Evolutionary conservation across 1,284 basidiomycete species (phyloP).

Genomic region (Tylopilus sp.): DNA sequence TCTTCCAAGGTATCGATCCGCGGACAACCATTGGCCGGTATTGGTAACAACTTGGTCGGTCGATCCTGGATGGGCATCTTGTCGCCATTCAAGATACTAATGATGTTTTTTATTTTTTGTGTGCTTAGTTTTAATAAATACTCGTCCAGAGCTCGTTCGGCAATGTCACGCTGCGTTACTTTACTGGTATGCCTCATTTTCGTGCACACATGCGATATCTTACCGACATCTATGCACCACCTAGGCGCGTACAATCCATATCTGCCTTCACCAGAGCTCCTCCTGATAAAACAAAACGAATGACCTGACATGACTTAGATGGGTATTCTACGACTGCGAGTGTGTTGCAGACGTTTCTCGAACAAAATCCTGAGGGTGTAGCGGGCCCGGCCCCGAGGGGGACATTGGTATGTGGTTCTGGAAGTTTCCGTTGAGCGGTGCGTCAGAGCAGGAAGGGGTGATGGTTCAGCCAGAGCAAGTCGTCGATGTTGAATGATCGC

Average conservation of each 20-base stretch:
- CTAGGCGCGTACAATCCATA: conserved; percentile 53
- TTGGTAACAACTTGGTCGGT: conserved; percentile 86
- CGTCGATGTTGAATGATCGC: conserved; percentile 80
- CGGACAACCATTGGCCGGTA: conserved; percentile 72
- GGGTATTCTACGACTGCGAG: conserved; percentile 82
- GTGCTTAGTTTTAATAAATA: too few relatives aligned
- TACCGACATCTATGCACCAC: not conserved
- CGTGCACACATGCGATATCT: too few relatives aligned
- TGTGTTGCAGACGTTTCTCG: conserved; percentile 77
- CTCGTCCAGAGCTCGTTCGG: conserved; percentile 48
- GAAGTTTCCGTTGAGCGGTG: conserved; percentile 57
- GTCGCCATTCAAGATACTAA: conserved; percentile 73
- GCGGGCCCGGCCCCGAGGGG: conserved; percentile 52
- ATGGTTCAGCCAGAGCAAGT: conserved; percentile 52
- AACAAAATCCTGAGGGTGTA: conserved; percentile 71
- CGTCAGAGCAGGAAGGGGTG: conserved; percentile 48
- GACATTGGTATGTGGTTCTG: conserved; percentile 76
- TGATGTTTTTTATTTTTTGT: too few relatives aligned
- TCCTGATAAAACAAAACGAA: conserved; percentile 69
- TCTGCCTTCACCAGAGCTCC: conserved; percentile 57
- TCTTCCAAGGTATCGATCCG: conserved; percentile 69
- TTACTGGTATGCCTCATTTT: conserved; percentile 31
- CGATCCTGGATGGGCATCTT: conserved; percentile 80
- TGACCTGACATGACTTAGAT: conserved; percentile 74
- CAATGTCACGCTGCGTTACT: conserved; percentile 49